A percentile compares a stretch with the other conserved stretches of the same genome.
Conservation (phyloP, 225 moss, liverwort and hornwort genomes). For the Physcomitrium patens region DNA sequence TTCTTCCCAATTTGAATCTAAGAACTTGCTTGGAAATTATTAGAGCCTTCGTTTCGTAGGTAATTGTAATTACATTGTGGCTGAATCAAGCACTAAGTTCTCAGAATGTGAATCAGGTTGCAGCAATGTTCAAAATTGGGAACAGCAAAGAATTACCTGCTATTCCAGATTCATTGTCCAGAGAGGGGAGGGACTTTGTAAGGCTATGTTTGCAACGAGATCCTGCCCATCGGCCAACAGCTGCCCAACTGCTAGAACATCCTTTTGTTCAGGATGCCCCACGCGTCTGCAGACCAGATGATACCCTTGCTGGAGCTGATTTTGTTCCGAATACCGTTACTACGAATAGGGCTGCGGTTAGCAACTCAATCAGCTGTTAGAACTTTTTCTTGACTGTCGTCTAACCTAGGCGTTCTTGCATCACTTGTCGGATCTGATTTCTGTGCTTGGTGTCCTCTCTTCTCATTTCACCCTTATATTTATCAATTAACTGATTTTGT, state of each 20-base stretch:
- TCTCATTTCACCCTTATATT: neutral
- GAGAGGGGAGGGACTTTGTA: slow-evolving; percentile 65
- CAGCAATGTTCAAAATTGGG: slow-evolving; percentile 90
- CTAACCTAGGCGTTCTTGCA: neutral
- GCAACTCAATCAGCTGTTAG: slow-evolving; percentile 22
- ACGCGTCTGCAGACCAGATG: slow-evolving; percentile 61
- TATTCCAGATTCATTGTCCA: slow-evolving; percentile 56
- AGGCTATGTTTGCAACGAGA: slow-evolving; percentile 59
- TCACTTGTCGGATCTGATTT: neutral
- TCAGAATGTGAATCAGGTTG: slow-evolving; percentile 61
- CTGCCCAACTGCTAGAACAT: slow-evolving; percentile 53
- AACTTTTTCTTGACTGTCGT: neutral
- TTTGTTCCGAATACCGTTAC: slow-evolving; percentile 41
- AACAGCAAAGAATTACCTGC: slow-evolving; percentile 70
- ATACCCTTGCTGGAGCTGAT: slow-evolving; percentile 52
- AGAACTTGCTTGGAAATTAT: neutral
- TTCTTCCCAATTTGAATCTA: neutral
- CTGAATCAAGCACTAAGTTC: slow-evolving; percentile 28
- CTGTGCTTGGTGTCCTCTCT: neutral
- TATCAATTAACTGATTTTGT: neutral
- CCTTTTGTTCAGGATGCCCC: slow-evolving; percentile 68
- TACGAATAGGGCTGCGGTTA: slow-evolving; percentile 72
- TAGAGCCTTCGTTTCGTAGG: neutral
- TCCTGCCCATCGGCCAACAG: slow-evolving; percentile 56
- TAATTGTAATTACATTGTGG: neutral